phyloP scores from a whole-genome alignment of 1,284 basidiomycete genomes.

The Gastroboletus turbinatus region DNA sequence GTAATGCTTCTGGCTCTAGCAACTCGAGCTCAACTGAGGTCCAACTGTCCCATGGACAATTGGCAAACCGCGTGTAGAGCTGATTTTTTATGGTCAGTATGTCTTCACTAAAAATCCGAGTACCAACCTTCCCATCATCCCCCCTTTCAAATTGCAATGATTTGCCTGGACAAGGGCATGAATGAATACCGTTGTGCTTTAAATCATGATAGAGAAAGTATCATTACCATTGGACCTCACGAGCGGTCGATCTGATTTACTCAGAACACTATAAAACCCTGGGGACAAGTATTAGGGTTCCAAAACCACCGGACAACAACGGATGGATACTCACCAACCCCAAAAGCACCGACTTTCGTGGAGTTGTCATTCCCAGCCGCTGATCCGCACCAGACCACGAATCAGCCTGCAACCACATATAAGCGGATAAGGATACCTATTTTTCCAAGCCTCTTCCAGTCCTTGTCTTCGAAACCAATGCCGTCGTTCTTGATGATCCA shows the following conservation, averaged over 20 bases:
- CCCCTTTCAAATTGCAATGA: slow-evolving; percentile 76
- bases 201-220: not conserved
- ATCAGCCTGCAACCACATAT: not conserved
- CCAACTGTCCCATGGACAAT: slow-evolving; percentile 58
- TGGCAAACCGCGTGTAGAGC: slow-evolving; percentile 34
- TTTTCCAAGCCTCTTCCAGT: slow-evolving; percentile 87
- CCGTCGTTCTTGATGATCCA: slow-evolving; percentile 91
- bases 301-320: not conserved
- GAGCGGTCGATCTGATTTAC: slow-evolving; percentile 85
- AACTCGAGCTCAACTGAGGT: slow-evolving; percentile 17
- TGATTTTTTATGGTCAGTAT: not conserved
- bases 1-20: slow-evolving; percentile 74
- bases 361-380: slow-evolving; percentile 82
- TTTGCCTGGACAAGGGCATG: slow-evolving; percentile 7
- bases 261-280: slow-evolving; percentile 84
- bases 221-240: slow-evolving; percentile 76
- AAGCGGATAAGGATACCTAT: slow-evolving; percentile 50
- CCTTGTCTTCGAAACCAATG: slow-evolving; percentile 70
- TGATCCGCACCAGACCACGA: slow-evolving; percentile 26
- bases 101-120: slow-evolving; percentile 39
- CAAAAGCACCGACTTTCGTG: slow-evolving; percentile 84
- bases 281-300: not conserved
- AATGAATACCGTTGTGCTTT: not conserved
- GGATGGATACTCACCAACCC: slow-evolving; percentile 57
- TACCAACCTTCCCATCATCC: slow-evolving; percentile 38